A percentile compares a stretch with the other conserved stretches of the same genome.
These are phyloP conservation scores for Marasmius tenuissimus DNA, from an alignment of 1,284 basidiomycete genomes.

Conservation along the genomic window DNA sequence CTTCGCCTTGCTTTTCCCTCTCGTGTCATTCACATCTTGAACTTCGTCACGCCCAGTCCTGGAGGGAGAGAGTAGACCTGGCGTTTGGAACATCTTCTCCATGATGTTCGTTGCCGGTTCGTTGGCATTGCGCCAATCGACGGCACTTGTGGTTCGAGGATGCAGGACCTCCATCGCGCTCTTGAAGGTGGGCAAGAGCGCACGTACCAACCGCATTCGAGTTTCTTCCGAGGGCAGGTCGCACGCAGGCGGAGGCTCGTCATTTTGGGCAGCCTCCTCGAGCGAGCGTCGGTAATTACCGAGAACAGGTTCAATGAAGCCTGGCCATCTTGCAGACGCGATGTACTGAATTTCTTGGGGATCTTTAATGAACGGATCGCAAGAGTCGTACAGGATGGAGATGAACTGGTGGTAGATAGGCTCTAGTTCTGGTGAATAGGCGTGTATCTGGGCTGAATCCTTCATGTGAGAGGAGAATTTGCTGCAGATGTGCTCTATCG, in stretches of 20 bases:
- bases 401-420: conserved; percentile 70
- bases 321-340: conserved; percentile 78
- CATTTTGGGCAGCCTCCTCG: conserved; percentile 18
- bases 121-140: conserved; percentile 56
- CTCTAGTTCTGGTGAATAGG: background rate
- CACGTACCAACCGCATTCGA: conserved; percentile 58
- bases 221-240: conserved; percentile 50
- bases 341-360: conserved; percentile 75
- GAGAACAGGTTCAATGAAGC: conserved; percentile 66
- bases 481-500: background rate
- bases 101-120: conserved; percentile 36
- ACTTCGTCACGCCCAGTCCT: conserved; percentile 1
- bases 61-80: conserved; percentile 9
- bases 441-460: conserved; percentile 49
- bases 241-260: conserved; percentile 26
- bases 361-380: conserved; percentile 66
- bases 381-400: conserved; percentile 61
- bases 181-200: conserved; percentile 61
- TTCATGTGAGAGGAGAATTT: conserved; percentile 12
- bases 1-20: conserved; percentile 1
- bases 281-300: conserved; percentile 42
- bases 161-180: conserved; percentile 63
- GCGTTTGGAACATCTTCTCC: conserved; percentile 17
- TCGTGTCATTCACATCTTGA: background rate
- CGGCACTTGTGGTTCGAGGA: conserved; percentile 61